Conservation (phyloP, 1,284 basidiomycete species). For the Leccinum pallidistipes region DNA sequence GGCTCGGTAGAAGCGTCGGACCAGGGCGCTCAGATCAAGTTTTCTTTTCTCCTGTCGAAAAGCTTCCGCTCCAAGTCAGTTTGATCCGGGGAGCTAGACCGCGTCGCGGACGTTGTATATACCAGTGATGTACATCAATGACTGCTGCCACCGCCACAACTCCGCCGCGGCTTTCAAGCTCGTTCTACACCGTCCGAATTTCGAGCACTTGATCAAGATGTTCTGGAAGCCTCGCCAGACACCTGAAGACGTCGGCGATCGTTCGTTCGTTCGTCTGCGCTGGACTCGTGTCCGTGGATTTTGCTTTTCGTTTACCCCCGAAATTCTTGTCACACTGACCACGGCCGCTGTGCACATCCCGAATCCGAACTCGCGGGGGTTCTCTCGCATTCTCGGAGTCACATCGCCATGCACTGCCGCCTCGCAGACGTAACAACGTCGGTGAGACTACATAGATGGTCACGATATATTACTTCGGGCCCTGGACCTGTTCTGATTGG, state of each 20-base stretch:
- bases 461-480: constrained; percentile 16
- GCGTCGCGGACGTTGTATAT: background rate
- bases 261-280: background rate
- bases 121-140: background rate
- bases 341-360: constrained; percentile 50
- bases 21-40: constrained; percentile 6
- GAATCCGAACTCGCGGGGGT: constrained; percentile 17
- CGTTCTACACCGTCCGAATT: constrained; percentile 39
- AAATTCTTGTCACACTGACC: constrained; percentile 37
- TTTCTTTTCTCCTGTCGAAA: background rate
- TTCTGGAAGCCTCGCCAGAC: constrained; percentile 36
- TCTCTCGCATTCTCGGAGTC: constrained; percentile 33
- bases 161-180: constrained; percentile 31
- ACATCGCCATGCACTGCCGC: constrained; percentile 25
- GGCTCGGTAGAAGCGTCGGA: background rate
- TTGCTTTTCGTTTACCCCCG: background rate
- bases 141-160: background rate
- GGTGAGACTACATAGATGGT: constrained; percentile 42
- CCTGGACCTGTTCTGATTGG: constrained; percentile 34
- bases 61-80: background rate
- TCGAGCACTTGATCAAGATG: constrained; percentile 38
- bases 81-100: background rate
- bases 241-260: constrained; percentile 42
- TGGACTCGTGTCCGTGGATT: background rate
- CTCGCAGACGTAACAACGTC: constrained; percentile 20